Percentiles rank a stretch among this genome's conserved stretches.
phyloP scores from a whole-genome alignment of 73 alveolate species.

The Effrenium voratum region DNA sequence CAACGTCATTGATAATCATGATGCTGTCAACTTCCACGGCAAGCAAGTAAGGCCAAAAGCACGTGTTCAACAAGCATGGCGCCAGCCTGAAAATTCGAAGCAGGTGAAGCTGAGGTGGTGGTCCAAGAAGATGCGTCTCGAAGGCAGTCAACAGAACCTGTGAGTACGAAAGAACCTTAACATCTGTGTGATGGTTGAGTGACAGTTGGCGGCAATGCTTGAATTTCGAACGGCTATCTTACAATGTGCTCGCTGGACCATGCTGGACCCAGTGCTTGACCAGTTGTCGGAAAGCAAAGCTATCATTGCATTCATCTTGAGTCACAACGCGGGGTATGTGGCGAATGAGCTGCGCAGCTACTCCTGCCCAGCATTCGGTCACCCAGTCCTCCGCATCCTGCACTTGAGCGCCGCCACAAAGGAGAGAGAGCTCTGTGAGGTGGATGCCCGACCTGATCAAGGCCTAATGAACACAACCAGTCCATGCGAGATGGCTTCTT shows the following conservation, averaged over 20 bases:
- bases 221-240: too few relatives aligned
- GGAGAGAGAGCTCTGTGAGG: constrained; percentile 66
- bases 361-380: too few relatives aligned
- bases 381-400: constrained; percentile 72
- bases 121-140: constrained; percentile 2
- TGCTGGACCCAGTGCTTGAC: background rate
- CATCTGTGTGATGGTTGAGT: too few relatives aligned
- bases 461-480: too few relatives aligned
- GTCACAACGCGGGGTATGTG: too few relatives aligned
- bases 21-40: background rate
- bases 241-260: background rate
- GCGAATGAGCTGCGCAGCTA: too few relatives aligned
- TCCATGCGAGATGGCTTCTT: background rate
- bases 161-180: background rate
- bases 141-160: constrained; percentile 42
- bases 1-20: too few relatives aligned
- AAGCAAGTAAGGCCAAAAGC: background rate
- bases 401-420: constrained; percentile 62
- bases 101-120: constrained; percentile 72
- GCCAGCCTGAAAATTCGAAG: constrained; percentile 71
- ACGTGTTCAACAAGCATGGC: background rate
- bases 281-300: too few relatives aligned
- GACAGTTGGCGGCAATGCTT: too few relatives aligned
- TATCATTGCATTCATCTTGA: too few relatives aligned
- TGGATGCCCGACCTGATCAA: constrained; percentile 62